A percentile compares a stretch with the other conserved stretches of the same genome.
phyloP scores from a whole-genome alignment of 148 eudicot species.

The Nyssa sinensis region DNA sequence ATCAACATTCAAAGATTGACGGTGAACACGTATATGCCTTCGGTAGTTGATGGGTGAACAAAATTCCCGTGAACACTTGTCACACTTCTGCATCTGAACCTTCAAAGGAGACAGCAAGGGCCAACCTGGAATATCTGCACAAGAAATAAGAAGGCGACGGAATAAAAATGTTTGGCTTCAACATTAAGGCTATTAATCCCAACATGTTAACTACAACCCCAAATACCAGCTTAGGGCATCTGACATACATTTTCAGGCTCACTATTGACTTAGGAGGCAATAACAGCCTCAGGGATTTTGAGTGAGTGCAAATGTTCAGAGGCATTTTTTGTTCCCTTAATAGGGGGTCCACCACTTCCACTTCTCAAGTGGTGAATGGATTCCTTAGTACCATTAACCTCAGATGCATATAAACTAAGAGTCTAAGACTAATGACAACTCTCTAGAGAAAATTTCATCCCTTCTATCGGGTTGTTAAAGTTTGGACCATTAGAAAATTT shows the following conservation, averaged over 20 bases:
- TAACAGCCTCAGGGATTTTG: constrained; percentile 12
- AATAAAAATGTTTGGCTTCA: constrained; percentile 15
- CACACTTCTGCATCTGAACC: constrained; percentile 90
- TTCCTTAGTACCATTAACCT: no score
- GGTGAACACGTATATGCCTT: constrained; percentile 83
- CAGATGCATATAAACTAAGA: constrained; percentile 19
- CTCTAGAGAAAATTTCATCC: constrained; percentile 15
- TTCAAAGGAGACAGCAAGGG: constrained; percentile 73
- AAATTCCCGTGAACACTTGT: constrained; percentile 85
- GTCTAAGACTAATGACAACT: constrained; percentile 21
- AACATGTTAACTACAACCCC: constrained; percentile 8
- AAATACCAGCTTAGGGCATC: not conserved
- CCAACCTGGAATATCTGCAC: constrained; percentile 75
- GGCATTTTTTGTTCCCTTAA: constrained; percentile 8
- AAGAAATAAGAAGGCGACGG: constrained; percentile 5
- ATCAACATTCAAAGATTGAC: constrained; percentile 65
- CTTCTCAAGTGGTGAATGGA: constrained; percentile 11
- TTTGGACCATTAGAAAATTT: constrained; percentile 11
- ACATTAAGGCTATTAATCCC: constrained; percentile 17
- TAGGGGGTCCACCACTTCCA: not conserved
- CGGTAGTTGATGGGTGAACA: constrained; percentile 87
- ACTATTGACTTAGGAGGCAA: constrained; percentile 18
- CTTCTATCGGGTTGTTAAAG: constrained; percentile 16
- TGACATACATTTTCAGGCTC: constrained; percentile 18
- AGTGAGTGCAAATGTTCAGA: constrained; percentile 13